These are phyloP conservation scores for Tuber magnatum DNA, from an alignment of 495 filamentous ascomycete species.

Conservation along the genomic window DNA sequence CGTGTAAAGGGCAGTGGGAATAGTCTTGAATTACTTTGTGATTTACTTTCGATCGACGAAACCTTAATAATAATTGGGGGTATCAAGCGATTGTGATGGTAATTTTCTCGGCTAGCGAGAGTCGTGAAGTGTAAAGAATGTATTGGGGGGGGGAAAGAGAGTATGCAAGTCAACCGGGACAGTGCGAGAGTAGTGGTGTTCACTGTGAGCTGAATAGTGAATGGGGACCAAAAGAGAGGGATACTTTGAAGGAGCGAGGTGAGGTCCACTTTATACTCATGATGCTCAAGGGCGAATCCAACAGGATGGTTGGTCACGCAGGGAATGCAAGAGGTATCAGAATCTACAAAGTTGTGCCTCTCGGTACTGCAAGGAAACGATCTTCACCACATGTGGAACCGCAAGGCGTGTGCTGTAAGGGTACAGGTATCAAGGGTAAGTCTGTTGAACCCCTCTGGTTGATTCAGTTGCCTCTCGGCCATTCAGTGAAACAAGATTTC, in stretches of 20 bases:
- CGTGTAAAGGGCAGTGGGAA: neutral
- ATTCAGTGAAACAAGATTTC: no score
- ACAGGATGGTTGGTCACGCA: neutral
- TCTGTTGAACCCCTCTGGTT: no score
- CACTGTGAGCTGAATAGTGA: neutral
- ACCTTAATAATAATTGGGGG: neutral
- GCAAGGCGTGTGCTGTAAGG: no score
- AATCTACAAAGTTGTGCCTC: neutral
- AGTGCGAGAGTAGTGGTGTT: neutral
- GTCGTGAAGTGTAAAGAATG: neutral
- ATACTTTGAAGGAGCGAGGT: neutral
- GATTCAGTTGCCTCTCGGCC: no score
- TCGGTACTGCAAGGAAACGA: neutral
- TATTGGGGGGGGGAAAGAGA: neutral
- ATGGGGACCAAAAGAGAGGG: neutral
- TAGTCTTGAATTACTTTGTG: neutral
- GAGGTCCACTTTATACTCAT: neutral
- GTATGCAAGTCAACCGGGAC: constrained; percentile 5
- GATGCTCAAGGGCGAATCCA: neutral
- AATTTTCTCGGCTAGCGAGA: neutral
- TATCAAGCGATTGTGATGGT: neutral
- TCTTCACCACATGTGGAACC: neutral
- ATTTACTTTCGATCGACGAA: neutral
- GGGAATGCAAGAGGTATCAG: neutral
- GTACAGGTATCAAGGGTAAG: no score